Base-by-base conservation (phyloP, 1,284 basidiomycete genomes). In the Sanghuangporus weigelae region DNA sequence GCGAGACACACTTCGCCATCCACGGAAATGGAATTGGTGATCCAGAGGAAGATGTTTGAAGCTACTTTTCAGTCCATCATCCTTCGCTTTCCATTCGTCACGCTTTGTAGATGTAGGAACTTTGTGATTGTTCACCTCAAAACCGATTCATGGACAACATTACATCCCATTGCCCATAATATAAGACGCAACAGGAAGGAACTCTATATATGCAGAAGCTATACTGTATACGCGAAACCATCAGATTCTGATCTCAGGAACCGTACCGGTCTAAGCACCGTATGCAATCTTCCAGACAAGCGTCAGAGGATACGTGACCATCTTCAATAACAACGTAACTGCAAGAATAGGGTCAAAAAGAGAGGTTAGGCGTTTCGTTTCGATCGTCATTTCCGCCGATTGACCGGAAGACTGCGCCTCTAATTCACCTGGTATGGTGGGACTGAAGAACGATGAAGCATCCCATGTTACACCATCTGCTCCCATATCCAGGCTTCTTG, bases 1-100 rank as follows among this genome's bases (percentile, higher is more conserved):
- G 93, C 64, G 96, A 99, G 73, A 95, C 92, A 2, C 91, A 93
- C 67, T 99, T 98, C 74, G 92, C 95, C 36, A 99, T 99, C 75
- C 87, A 93, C 63, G 77, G 84, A 14, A 88, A 90, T 70, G 95
- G 95, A 69, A 93, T 96, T 66, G 92, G 92, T 6, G 94, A 96
- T 71, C 94, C 95, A 1, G 93, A 95, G 71, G 95, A 96, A 73
- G 93, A 95, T 72, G 75, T 79, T 65, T 81, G 68, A 65, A 38
- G 6, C 11, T 16, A 16, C 5, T n/a, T n/a, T 19, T 8, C 44
- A 1, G 10, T 46, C 44, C 4, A 16, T 16, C 7, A 16, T 7
- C 7, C 21, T 36, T 53, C 42, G 21, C 10, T 16, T 1, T 14
- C 42, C 8, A 23, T 44, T 31, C 38, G 35, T 44, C 38, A 10